Percentiles rank a stretch among this genome's conserved stretches.
These are phyloP conservation scores for Lachnellula suecica DNA, from an alignment of 2,329 filamentous ascomycete genomes.

Conservation along the genomic window DNA sequence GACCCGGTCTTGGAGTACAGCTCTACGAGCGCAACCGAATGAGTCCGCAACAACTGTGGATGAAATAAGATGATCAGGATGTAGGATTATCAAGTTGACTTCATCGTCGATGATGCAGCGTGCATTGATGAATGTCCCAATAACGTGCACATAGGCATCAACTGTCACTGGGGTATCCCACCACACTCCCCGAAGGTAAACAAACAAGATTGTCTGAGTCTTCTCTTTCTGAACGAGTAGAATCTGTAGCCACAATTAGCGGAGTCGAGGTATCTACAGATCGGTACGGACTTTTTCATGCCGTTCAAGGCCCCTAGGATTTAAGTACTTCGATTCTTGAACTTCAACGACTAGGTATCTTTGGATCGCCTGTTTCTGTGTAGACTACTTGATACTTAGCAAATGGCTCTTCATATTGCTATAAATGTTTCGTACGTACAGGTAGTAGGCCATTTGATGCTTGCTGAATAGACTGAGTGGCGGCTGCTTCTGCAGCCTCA, in stretches of 20 bases:
- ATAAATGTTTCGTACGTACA: conserved; percentile 51
- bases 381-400: conserved; percentile 70
- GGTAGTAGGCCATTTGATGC: conserved; percentile 36
- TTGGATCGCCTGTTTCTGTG: conserved; percentile 74
- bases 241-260: conserved; percentile 51
- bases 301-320: conserved; percentile 57
- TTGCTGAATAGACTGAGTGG: conserved; percentile 60
- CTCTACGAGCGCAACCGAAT: conserved; percentile 84
- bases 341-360: conserved; percentile 81
- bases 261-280: not conserved
- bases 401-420: conserved; percentile 34
- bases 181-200: conserved; percentile 85
- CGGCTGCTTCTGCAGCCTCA: conserved; percentile 71
- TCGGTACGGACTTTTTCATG: conserved; percentile 66
- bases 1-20: conserved; percentile 90
- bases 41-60: conserved; percentile 96
- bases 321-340: conserved; percentile 65
- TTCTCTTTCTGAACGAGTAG: conserved; percentile 80
- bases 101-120: conserved; percentile 81
- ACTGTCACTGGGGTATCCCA: conserved; percentile 73
- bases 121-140: conserved; percentile 73
- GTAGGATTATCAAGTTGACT: conserved; percentile 82
- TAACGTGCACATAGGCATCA: conserved; percentile 81
- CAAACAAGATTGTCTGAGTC: conserved; percentile 61
- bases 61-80: conserved; percentile 93